Conservation (phyloP, 768 basidiomycete genomes). For the Pholiota conissans region DNA sequence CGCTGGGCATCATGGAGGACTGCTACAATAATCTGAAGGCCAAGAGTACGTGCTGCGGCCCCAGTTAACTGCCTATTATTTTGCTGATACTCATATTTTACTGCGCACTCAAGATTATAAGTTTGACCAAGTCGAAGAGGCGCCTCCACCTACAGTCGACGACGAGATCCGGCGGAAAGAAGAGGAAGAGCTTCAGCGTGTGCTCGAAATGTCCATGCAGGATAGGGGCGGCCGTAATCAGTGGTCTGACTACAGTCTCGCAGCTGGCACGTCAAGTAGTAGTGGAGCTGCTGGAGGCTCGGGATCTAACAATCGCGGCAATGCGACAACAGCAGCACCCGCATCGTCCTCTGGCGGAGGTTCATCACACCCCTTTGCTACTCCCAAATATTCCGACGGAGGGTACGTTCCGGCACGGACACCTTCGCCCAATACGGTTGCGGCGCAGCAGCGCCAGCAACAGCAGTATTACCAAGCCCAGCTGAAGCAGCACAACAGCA, state of each 20-base stretch:
- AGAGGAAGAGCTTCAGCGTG: conserved; percentile 93
- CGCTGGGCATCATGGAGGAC: conserved; percentile 89
- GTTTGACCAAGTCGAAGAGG: conserved; percentile 62
- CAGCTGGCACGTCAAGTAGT: conserved; percentile 33
- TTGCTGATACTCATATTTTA: neutral
- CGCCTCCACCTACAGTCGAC: conserved; percentile 68
- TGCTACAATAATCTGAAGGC: conserved; percentile 78
- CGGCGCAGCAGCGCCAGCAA: conserved; percentile 24
- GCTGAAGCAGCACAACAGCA: conserved; percentile 3
- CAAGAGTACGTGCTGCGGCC: conserved; percentile 56
- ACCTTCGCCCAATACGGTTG: conserved; percentile 35
- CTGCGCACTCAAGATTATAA: conserved; percentile 55
- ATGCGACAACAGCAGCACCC: conserved; percentile 19
- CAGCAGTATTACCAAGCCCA: conserved; percentile 21
- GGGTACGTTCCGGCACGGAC: conserved; percentile 60
- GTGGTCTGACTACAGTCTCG: conserved; percentile 45
- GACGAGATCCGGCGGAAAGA: conserved; percentile 82
- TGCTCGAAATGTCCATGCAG: conserved; percentile 88
- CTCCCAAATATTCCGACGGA: conserved; percentile 44
- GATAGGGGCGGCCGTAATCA: conserved; percentile 80
- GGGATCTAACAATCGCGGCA: conserved; percentile 20
- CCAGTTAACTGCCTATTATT: neutral
- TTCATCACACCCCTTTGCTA: conserved; percentile 22
- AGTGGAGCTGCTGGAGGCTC: conserved; percentile 22
- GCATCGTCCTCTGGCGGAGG: conserved; percentile 9